phyloP scores from a whole-genome alignment of 2,329 filamentous ascomycete species.

The Aspergillus sp. region DNA sequence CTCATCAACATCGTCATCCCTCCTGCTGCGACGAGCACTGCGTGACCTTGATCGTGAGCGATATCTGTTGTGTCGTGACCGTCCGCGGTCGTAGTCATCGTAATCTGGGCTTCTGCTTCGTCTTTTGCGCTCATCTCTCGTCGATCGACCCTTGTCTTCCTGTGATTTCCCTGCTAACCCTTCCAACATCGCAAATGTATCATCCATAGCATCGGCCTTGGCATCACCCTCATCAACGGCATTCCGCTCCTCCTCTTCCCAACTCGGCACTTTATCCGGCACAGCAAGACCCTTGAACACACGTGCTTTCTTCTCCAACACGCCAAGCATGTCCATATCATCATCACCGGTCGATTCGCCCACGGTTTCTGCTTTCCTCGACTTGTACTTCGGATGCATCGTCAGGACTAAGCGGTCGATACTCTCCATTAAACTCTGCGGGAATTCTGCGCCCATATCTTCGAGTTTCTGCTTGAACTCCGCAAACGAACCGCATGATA shows the following conservation, averaged over 20 bases:
- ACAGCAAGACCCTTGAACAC: conserved; percentile 88
- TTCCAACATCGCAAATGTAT: conserved; percentile 89
- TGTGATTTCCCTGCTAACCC: conserved; percentile 64
- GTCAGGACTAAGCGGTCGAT: conserved; percentile 81
- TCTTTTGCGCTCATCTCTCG: conserved; percentile 41
- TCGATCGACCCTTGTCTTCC: conserved; percentile 25
- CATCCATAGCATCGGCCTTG: conserved; percentile 68
- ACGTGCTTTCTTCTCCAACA: conserved; percentile 65
- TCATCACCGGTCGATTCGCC: conserved; percentile 34
- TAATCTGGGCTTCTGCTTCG: conserved; percentile 48
- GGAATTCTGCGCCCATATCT: conserved; percentile 74
- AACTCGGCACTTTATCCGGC: conserved; percentile 63
- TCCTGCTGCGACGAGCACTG: conserved; percentile 33
- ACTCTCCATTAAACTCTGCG: conserved; percentile 79
- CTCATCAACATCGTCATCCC: conserved; percentile 52
- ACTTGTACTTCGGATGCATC: conserved; percentile 85
- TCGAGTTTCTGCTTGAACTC: conserved; percentile 73
- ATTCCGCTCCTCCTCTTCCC: conserved; percentile 43
- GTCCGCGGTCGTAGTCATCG: conserved; percentile 44
- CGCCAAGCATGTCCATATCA: conserved; percentile 36
- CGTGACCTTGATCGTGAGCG: conserved; percentile 50
- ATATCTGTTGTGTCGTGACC: conserved; percentile 36
- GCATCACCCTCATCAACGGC: conserved; percentile 30
- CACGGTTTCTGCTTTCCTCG: conserved; percentile 34
- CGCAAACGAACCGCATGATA: conserved; percentile 61